phyloP scores from a whole-genome alignment of 495 filamentous ascomycete species.

The Cladorrhinum samala region DNA sequence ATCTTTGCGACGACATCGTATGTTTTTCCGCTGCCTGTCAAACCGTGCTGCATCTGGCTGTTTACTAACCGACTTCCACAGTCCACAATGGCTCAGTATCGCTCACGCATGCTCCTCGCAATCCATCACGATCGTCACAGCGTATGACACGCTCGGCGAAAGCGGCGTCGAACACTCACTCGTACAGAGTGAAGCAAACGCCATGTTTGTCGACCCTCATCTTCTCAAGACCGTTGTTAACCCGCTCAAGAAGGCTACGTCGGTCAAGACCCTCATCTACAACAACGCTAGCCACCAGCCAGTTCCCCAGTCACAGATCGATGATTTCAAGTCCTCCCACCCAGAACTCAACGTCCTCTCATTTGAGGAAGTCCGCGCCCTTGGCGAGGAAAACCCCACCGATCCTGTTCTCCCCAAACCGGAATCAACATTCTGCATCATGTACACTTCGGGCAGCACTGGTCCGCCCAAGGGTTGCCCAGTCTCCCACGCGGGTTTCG shows the following conservation, averaged over 20 bases:
- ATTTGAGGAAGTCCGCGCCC: constrained; percentile 37
- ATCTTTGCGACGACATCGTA: constrained; percentile 57
- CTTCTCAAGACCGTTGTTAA: constrained; percentile 44
- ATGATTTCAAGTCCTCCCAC: constrained; percentile 36
- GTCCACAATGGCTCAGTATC: constrained; percentile 44
- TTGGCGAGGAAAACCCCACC: constrained; percentile 61
- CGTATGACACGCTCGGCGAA: constrained; percentile 69
- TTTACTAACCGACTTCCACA: constrained; percentile 14
- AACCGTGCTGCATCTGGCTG: neutral
- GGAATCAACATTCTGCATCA: constrained; percentile 76
- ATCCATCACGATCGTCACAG: constrained; percentile 90
- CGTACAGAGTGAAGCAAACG: constrained; percentile 51
- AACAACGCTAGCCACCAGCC: constrained; percentile 35
- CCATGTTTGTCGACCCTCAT: constrained; percentile 57
- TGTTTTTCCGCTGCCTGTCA: neutral
- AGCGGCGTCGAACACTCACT: constrained; percentile 57
- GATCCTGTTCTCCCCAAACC: constrained; percentile 60
- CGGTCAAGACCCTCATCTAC: constrained; percentile 42
- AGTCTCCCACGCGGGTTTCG: constrained; percentile 67
- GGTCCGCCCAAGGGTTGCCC: constrained; percentile 85
- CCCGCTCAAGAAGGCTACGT: constrained; percentile 36
- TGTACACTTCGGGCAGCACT: constrained; percentile 92
- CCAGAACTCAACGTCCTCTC: constrained; percentile 36
- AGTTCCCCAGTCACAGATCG: constrained; percentile 35
- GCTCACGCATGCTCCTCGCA: constrained; percentile 76